A percentile compares a stretch with the other conserved stretches of the same genome.
Evolutionary conservation across 2,329 filamentous ascomycete genomes (phyloP).

Genomic region (Aotearoamyces nothofagi): DNA sequence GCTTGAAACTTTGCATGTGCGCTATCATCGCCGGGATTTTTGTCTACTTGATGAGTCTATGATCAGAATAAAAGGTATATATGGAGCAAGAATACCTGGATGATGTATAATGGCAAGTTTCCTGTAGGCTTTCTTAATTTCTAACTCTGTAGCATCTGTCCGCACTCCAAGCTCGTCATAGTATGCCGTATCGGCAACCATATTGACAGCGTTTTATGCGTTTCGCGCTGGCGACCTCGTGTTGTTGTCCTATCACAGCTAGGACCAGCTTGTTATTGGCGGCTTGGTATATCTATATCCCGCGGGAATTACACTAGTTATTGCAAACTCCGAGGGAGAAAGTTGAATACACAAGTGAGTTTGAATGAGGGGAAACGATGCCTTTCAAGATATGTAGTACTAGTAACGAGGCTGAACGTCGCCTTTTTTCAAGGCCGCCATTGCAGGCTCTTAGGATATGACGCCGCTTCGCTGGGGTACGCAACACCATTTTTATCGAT

Average conservation of each 20-base stretch:
- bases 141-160: constrained; percentile 72
- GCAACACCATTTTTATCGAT: no score
- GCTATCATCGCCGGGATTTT: constrained; percentile 91
- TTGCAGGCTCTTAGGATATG: no score
- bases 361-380: no score
- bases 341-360: no score
- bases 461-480: no score
- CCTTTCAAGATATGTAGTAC: no score
- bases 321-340: no score
- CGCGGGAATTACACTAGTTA: no score
- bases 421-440: no score
- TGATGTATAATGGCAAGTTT: constrained; percentile 91
- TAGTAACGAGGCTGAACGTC: no score
- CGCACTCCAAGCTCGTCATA: constrained; percentile 49
- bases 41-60: constrained; percentile 42
- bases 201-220: constrained; percentile 6
- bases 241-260: neutral
- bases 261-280: no score
- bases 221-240: neutral
- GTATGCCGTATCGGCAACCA: constrained; percentile 20
- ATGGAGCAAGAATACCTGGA: constrained; percentile 14
- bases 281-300: no score
- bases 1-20: constrained; percentile 90
- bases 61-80: constrained; percentile 4
- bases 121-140: constrained; percentile 95